Evolutionary conservation across 768 basidiomycete genomes (phyloP), one percentile per base, ranked within the genome.

Genomic region (Lentinula boryana): DNA sequence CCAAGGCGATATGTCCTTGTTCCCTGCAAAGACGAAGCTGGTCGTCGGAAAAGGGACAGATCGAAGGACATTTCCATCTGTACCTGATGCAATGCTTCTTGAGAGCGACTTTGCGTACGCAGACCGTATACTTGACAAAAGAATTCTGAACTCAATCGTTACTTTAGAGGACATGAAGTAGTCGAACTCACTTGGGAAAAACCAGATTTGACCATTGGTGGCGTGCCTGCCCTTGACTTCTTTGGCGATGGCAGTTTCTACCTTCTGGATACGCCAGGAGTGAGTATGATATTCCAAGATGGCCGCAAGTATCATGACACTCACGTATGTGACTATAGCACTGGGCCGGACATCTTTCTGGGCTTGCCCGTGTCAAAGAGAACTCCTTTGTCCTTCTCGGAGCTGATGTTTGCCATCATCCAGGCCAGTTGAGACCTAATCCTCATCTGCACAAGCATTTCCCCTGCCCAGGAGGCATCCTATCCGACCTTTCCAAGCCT

Each of bases 201-300:
- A 23, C 35, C 48, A 6, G 36, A 63, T 27, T 56, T 69, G 35
- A 52, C 63, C 18, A 59, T 69, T 40, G 64, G 65, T 3, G 68
- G 61, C 1, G 56, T 65, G 59, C 58, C 51, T 27, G 64, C 67
- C 0, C 41, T 62, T 43, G 67, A 69, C 36, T 69, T 58, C 56
- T 69, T 69, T 31, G 65, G 64, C 5, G 68, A 69, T 36, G 68
- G 67, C 1, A 69, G 68, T 43, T 60, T 69, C 43, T 69, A 68
- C 46, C 16, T 69, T 7, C 60, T 69, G n/a, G 60, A 67, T 41
- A 61, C 58, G 0, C 67, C 68, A 2, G 68, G 68, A 6, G 68
- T 68, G 32, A 36, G 64, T 44, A 2, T 31, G 1, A 5, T 12
- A 49, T 21, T 21, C 8, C 18, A 35, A 53, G 27, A 57, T 54